phyloP scores from a whole-genome alignment of 768 basidiomycete species.

The Lactarius sanguifluus region DNA sequence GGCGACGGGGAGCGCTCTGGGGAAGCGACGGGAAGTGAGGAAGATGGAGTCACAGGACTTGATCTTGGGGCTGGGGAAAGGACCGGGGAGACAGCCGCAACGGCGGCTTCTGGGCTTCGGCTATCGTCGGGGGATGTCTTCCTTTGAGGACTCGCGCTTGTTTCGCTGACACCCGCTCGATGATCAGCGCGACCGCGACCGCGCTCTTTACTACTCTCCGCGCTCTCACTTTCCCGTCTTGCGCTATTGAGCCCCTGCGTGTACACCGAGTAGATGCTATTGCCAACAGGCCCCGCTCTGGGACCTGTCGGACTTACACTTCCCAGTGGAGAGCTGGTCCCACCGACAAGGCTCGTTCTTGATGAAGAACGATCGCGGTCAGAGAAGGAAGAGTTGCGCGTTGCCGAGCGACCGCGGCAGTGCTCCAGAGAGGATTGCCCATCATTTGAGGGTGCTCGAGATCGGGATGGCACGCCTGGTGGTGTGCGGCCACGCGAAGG shows the following conservation, averaged over 20 bases:
- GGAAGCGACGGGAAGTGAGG: background rate
- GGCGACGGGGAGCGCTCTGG: background rate
- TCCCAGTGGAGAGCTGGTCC: constrained; percentile 39
- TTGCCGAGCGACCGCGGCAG: constrained; percentile 54
- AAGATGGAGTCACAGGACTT: background rate
- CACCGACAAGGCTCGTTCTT: constrained; percentile 32
- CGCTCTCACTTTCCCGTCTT: constrained; percentile 14
- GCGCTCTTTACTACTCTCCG: constrained; percentile 25
- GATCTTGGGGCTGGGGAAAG: background rate
- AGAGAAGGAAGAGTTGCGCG: constrained; percentile 55
- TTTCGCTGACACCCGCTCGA: constrained; percentile 25
- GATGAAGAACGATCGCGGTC: constrained; percentile 49
- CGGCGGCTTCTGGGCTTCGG: constrained; percentile 5
- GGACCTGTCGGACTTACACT: constrained; percentile 40
- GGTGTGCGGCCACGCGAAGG: constrained; percentile 30
- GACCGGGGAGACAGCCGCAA: background rate
- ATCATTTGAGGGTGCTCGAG: constrained; percentile 33
- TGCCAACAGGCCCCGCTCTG: constrained; percentile 29
- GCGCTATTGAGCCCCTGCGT: constrained; percentile 25
- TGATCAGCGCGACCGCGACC: constrained; percentile 25
- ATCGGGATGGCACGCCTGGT: constrained; percentile 26
- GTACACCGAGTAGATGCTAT: constrained; percentile 25
- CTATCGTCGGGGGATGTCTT: background rate
- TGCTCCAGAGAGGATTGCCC: constrained; percentile 28
- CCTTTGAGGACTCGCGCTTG: constrained; percentile 23